These are phyloP conservation scores for Osmanthus fragrans DNA, from an alignment of 257 asterid genomes.

Conservation along the genomic window DNA sequence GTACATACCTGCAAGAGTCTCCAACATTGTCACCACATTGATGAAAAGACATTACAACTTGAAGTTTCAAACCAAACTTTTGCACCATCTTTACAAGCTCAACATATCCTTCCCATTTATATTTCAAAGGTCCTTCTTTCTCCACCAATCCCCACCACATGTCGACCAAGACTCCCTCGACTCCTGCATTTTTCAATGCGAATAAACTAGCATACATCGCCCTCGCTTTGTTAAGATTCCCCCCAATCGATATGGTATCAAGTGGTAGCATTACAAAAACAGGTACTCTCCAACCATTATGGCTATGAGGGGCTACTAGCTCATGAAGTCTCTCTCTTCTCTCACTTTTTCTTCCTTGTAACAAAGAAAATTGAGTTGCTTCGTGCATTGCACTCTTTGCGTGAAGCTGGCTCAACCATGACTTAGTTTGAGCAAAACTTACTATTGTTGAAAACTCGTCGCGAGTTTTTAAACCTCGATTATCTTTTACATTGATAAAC, in stretches of 20 bases:
- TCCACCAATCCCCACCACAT: constrained; percentile 98
- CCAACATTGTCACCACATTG: constrained; percentile 94
- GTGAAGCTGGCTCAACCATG: constrained; percentile 34
- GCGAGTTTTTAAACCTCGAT: constrained; percentile 36
- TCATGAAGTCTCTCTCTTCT: constrained; percentile 52
- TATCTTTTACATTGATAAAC: constrained; percentile 54
- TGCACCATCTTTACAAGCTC: constrained; percentile 75
- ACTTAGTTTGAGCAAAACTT: constrained; percentile 48
- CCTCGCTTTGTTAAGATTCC: constrained; percentile 59
- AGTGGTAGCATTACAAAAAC: constrained; percentile 89
- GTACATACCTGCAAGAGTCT: constrained; percentile 77
- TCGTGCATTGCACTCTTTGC: constrained; percentile 47
- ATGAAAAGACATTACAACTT: constrained; percentile 91
- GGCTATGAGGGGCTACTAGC: constrained; percentile 35
- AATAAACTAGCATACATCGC: constrained; percentile 79
- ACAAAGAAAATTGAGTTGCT: neutral
- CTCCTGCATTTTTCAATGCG: constrained; percentile 83
- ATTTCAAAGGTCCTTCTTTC: constrained; percentile 77
- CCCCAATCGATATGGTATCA: constrained; percentile 64
- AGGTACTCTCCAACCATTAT: constrained; percentile 54
- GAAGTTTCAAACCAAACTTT: constrained; percentile 75
- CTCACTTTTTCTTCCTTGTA: constrained; percentile 18
- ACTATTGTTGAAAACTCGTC: constrained; percentile 52
- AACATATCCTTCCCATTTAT: constrained; percentile 89
- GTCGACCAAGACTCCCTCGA: constrained; percentile 92